Base-by-base conservation (phyloP, 768 basidiomycete genomes). In the Fibroporia radiculosa region DNA sequence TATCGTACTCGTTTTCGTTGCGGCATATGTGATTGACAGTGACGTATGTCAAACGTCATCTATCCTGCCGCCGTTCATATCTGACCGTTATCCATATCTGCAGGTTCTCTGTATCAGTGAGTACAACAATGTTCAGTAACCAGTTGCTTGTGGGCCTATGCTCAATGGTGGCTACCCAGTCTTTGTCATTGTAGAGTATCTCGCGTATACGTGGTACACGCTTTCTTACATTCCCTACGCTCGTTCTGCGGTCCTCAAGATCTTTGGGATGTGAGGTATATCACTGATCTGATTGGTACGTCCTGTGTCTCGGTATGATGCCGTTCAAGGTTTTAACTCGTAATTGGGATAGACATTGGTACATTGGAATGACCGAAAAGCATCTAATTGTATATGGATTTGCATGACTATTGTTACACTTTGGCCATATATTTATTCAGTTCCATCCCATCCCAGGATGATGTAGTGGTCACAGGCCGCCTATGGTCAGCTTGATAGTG, bases 191-290 rank as follows among this genome's bases (percentile, higher is more conserved):
- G 69, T 96, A 62, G 82, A 93, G 63, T 95, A 88, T 63, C 71
- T 95, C 46, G 93, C 92, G 5, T 95, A 85, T 64, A 79, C 84
- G 18, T 96, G 92, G 91, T 93, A 86, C 62, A 79, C 75, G 40
- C 65, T 87, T 24, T 84, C 82, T 6, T 96, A 93, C 67, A 90
- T 97, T 54, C 93, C 93, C 2, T 95, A 93, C 56, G 93, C 93
- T 2, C 76, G 92, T 44, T 60, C 78, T 1, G 82, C 82, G 11
- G 77, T 88, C 33, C 68, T 77, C 47, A 88, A 78, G 61, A 60
- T 77, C 25, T 69, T 89, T 46, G 82, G 74, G 3, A 59, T 75
- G 59, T 57, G 45, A 57, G 39, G 16, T 42, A 35, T 12, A 19
- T 19, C 16, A 35, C 6, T 12, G 10, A 12, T 7, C 34, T 35